Evolutionary conservation across 2,329 filamentous ascomycete species (phyloP), one percentile per base, ranked within the genome.

Genomic region (Fusarium subtropicale): DNA sequence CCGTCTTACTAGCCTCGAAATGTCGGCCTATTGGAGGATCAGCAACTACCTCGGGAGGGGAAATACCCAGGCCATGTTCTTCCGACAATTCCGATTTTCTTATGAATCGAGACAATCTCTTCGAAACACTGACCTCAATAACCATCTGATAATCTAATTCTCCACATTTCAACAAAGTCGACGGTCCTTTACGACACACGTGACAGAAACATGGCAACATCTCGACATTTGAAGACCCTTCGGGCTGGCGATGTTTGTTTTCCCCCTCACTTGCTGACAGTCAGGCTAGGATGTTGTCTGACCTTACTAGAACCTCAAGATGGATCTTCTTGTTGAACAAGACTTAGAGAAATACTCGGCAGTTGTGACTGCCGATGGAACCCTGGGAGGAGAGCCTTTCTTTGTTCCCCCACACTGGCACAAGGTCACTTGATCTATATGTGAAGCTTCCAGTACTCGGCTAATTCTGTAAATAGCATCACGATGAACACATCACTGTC

Each of bases 381-480:
- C 16, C 7, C 16, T 1, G 16, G 33, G 33, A 36, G 18, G 16
- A 9, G 33, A 36, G 9, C 33, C 33, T 9, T 36, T 36, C 33
- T 36, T 10, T 7, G 33, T 36, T 36, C 33, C 33, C 4, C 33
- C 33, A 18, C 33, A 36, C 33, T 36, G 33, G 33, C 33, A 36
- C 12, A 36, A 36, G 33, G 33, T 34, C 6, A 16, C 8, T 9
- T 34, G 9, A 8, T 0, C 3, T 1, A 34, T 6, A 34, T 34
- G 7, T 34, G 6, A 7, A 34, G 15, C 8, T 34, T 6, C 7
- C 8, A 1, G 2, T 10, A 36, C 16, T n/a, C n/a, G n/a, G n/a
- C n/a, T 36, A 5, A 36, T 18, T 10, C 16, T 5, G 8, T 0
- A 18, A 1, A 18, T 0, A 36, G 33, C 2, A 36, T 5, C 33